Conservation (phyloP, 2,329 filamentous ascomycete species). For the Orbilia quercus region DNA sequence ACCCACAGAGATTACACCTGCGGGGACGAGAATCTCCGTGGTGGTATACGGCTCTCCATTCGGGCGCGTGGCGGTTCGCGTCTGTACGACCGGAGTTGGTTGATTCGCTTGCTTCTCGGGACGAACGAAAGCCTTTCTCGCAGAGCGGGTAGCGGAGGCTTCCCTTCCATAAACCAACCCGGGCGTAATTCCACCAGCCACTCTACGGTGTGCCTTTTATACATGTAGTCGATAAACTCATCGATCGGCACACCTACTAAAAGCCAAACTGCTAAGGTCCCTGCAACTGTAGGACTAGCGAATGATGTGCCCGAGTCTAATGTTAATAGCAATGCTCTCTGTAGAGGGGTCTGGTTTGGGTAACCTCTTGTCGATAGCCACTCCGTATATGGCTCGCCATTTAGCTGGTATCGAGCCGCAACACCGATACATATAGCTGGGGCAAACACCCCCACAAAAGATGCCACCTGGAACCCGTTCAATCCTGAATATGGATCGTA, state of each 20-base stretch:
- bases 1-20: not conserved
- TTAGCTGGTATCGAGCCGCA: not conserved
- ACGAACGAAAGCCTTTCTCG: not conserved
- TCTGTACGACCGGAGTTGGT: not conserved
- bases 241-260: slow-evolving; percentile 5
- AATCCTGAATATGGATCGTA: slow-evolving; percentile 2
- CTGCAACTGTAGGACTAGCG: slow-evolving; percentile 14
- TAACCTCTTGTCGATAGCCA: not conserved
- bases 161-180: not conserved
- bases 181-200: slow-evolving; percentile 17
- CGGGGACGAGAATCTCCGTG: not conserved
- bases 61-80: not conserved
- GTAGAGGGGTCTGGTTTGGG: not conserved
- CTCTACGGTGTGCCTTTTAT: not conserved
- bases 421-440: slow-evolving; percentile 1
- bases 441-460: slow-evolving; percentile 1
- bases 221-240: slow-evolving; percentile 10
- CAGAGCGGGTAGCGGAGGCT: not conserved
- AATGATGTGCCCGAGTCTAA: not conserved
- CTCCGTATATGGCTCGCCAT: not conserved
- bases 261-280: slow-evolving; percentile 23
- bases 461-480: not conserved
- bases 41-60: not conserved
- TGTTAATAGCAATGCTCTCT: not conserved
- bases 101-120: not conserved